These are phyloP conservation scores for Diaporthe citri DNA, from an alignment of 2,329 filamentous ascomycete species.

Conservation along the genomic window DNA sequence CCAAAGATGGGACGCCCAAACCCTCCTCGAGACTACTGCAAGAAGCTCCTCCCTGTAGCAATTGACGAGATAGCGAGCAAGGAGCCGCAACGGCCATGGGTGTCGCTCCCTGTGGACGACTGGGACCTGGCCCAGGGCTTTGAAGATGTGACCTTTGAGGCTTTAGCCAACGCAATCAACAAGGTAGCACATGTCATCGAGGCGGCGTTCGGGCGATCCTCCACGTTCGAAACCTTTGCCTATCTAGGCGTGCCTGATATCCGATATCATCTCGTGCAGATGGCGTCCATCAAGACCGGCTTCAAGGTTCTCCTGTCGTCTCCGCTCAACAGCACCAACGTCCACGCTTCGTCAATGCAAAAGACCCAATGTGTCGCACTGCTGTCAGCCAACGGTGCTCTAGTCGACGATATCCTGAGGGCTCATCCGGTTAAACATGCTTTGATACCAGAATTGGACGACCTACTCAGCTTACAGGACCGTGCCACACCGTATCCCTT, in stretches of 20 bases:
- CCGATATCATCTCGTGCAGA: constrained; percentile 43
- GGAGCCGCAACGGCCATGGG: constrained; percentile 41
- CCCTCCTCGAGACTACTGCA: constrained; percentile 28
- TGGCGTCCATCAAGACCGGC: constrained; percentile 43
- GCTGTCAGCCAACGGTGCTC: constrained; percentile 38
- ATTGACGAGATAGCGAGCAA: constrained; percentile 41
- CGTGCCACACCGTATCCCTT: constrained; percentile 41
- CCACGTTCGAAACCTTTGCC: constrained; percentile 40
- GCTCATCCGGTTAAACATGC: constrained; percentile 15
- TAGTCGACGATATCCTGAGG: constrained; percentile 40
- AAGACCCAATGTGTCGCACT: constrained; percentile 40
- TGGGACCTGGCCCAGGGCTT: constrained; percentile 42
- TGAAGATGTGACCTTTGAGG: constrained; percentile 42
- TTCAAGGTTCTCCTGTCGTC: constrained; percentile 43
- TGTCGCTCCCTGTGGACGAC: constrained; percentile 42
- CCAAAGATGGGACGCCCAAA: constrained; percentile 21
- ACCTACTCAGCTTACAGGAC: constrained; percentile 33
- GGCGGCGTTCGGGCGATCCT: constrained; percentile 38
- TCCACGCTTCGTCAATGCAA: constrained; percentile 41
- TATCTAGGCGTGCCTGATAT: constrained; percentile 43
- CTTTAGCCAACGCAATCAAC: constrained; percentile 43
- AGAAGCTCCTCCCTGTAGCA: constrained; percentile 40
- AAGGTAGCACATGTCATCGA: constrained; percentile 42
- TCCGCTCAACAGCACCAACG: constrained; percentile 41
- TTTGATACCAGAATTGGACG: constrained; percentile 40